A percentile compares a stretch with the other conserved stretches of the same genome.
Evolutionary conservation across 2,329 filamentous ascomycete species (phyloP).

Genomic region (Aurifilum marmelostoma): DNA sequence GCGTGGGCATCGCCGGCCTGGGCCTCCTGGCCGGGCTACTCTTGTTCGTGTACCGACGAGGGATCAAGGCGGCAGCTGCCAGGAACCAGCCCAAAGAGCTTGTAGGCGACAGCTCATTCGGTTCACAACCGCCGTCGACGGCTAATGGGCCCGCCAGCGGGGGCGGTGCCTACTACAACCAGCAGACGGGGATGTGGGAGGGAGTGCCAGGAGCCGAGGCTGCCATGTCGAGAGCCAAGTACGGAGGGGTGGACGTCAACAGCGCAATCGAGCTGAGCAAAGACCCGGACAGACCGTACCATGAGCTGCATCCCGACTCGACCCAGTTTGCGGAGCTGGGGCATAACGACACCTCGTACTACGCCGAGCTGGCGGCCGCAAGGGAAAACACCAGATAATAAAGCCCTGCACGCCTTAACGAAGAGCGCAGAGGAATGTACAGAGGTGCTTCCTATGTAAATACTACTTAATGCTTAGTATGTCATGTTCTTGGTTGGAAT

Average conservation of each 20-base stretch:
- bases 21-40: constrained; percentile 34
- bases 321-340: constrained; percentile 14
- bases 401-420: neutral
- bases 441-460: neutral
- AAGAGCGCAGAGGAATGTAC: neutral
- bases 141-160: neutral
- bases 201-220: neutral
- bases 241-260: neutral
- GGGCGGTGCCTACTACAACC: constrained; percentile 1
- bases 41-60: constrained; percentile 7
- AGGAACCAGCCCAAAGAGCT: neutral
- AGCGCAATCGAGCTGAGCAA: constrained; percentile 2
- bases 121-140: neutral
- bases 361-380: constrained; percentile 6
- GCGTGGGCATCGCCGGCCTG: constrained; percentile 35
- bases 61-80: constrained; percentile 2
- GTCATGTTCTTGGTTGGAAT: constrained; percentile 3
- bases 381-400: constrained; percentile 3
- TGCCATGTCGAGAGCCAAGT: neutral
- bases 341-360: neutral
- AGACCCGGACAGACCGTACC: constrained; percentile 2
- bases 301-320: neutral
- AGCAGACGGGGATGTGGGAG: neutral
- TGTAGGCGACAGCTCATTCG: neutral
- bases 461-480: constrained; percentile 8